Evolutionary conservation across 2,329 filamentous ascomycete species (phyloP).

Genomic region (Akanthomyces muscarius): DNA sequence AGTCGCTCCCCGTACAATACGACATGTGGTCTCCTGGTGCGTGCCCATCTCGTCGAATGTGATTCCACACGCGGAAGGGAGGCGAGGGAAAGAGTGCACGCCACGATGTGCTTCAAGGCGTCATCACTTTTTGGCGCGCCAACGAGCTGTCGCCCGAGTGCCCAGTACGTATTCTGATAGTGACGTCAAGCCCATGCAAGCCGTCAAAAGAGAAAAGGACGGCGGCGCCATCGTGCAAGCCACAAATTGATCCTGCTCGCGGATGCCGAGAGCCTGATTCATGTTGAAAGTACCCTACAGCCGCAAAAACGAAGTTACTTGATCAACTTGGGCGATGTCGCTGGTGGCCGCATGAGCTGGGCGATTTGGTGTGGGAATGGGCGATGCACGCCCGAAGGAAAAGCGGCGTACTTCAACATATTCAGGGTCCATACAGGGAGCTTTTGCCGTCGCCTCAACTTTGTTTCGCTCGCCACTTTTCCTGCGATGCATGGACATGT

Average conservation of each 20-base stretch:
- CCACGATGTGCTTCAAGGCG: slow-evolving; percentile 4
- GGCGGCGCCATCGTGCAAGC: slow-evolving; percentile 2
- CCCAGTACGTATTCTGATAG: neutral
- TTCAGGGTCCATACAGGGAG: neutral
- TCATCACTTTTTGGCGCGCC: slow-evolving; percentile 1
- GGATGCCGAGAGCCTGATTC: slow-evolving; percentile 10
- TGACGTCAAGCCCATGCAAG: slow-evolving; percentile 9
- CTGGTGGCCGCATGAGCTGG: neutral
- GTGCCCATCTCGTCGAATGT: neutral
- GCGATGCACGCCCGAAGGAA: neutral
- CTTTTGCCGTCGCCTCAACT: neutral
- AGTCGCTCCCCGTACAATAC: neutral
- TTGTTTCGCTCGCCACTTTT: slow-evolving; percentile 5
- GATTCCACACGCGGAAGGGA: neutral
- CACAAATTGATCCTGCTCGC: neutral
- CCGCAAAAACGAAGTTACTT: neutral
- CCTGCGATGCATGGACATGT: neutral
- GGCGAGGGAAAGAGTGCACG: neutral
- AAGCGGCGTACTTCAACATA: neutral
- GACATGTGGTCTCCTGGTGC: neutral
- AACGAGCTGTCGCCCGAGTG: neutral
- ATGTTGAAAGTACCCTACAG: neutral
- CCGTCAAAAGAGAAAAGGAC: neutral
- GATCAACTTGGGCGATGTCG: neutral
- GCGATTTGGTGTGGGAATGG: neutral